phyloP scores from a whole-genome alignment of 2,329 filamentous ascomycete species.

The Byssochlamys sp. region DNA sequence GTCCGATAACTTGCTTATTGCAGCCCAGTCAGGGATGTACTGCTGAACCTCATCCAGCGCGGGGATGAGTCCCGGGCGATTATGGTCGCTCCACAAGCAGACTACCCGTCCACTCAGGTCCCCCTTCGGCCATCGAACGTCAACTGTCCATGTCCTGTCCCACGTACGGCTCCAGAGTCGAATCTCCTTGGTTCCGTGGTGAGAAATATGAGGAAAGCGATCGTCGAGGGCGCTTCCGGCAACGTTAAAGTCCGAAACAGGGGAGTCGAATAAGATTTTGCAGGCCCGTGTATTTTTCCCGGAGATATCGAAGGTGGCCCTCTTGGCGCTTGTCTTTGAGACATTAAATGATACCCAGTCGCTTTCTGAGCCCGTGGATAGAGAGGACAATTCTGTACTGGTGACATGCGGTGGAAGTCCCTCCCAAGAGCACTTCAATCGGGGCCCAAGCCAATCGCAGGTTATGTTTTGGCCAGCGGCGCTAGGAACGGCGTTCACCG shows the following conservation, averaged over 20 bases:
- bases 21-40: conserved; percentile 71
- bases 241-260: conserved; percentile 57
- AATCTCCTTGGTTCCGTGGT: conserved; percentile 57
- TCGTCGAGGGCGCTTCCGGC: conserved; percentile 48
- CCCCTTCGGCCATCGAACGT: conserved; percentile 51
- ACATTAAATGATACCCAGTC: conserved; percentile 63
- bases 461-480: conserved; percentile 52
- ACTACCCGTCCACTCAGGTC: conserved; percentile 55
- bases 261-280: conserved; percentile 60
- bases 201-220: conserved; percentile 55
- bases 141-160: conserved; percentile 65
- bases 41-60: conserved; percentile 70
- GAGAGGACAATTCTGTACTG: conserved; percentile 19
- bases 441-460: conserved; percentile 41
- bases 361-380: conserved; percentile 30
- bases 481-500: conserved; percentile 62
- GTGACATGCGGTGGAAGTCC: conserved; percentile 59
- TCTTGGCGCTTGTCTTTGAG: conserved; percentile 34
- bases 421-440: conserved; percentile 58
- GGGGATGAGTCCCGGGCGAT: conserved; percentile 61
- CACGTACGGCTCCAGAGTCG: conserved; percentile 76
- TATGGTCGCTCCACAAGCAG: conserved; percentile 84
- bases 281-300: conserved; percentile 72
- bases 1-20: conserved; percentile 63
- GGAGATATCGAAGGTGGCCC: conserved; percentile 55